phyloP scores from a whole-genome alignment of 2,329 filamentous ascomycete genomes.

The Microsporum ferrugineum region DNA sequence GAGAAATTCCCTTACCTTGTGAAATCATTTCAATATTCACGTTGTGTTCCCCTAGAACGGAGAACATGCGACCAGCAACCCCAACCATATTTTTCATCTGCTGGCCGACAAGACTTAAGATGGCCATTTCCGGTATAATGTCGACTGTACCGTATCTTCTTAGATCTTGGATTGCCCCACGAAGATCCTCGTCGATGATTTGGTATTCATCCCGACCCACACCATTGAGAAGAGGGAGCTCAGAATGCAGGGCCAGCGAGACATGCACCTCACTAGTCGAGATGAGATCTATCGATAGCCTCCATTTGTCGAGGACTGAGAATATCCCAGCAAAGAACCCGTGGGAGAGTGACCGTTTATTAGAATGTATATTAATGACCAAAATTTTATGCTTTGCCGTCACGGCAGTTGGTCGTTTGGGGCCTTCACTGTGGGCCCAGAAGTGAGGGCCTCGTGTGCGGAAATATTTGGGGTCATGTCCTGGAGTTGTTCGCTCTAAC shows the following conservation, averaged over 20 bases:
- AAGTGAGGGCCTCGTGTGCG: slow-evolving; percentile 38
- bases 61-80: slow-evolving; percentile 89
- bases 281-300: slow-evolving; percentile 88
- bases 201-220: slow-evolving; percentile 38
- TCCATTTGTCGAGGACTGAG: slow-evolving; percentile 72
- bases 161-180: slow-evolving; percentile 57
- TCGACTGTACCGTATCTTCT: slow-evolving; percentile 79
- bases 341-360: slow-evolving; percentile 90
- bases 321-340: slow-evolving; percentile 94
- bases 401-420: slow-evolving; percentile 73
- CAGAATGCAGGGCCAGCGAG: slow-evolving; percentile 87
- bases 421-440: slow-evolving; percentile 43
- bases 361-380: slow-evolving; percentile 95
- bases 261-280: slow-evolving; percentile 95
- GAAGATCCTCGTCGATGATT: slow-evolving; percentile 53
- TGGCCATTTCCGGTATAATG: slow-evolving; percentile 83
- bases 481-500: slow-evolving; percentile 38
- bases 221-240: slow-evolving; percentile 45
- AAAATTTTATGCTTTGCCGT: slow-evolving; percentile 97
- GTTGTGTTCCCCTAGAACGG: slow-evolving; percentile 79
- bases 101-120: slow-evolving; percentile 83
- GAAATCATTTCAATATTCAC: slow-evolving; percentile 99
- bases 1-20: slow-evolving; percentile 54
- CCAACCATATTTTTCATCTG: slow-evolving; percentile 98
- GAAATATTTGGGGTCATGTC: slow-evolving; percentile 48